Base-by-base conservation (phyloP, 371 early-diverging fungal genomes). In the Zychaea mexicana region DNA sequence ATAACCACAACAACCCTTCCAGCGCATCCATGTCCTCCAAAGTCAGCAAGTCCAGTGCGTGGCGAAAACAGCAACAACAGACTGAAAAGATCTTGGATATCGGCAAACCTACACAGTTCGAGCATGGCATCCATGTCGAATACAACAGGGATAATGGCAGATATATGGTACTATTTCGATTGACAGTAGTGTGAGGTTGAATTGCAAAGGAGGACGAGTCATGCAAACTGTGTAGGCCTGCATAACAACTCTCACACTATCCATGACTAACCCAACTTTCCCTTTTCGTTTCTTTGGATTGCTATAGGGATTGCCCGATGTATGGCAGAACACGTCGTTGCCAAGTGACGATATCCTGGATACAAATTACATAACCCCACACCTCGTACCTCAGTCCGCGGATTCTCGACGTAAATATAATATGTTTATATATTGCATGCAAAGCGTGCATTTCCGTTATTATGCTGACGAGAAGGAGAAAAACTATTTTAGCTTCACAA, bases 101-200 rank as follows among this genome's bases (percentile, higher is more conserved):
- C 33, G 79, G 88, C 33, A 82, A 83, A 36, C 88, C 88, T 9
- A 88, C 88, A 1, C 81, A 84, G 57, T 79, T 88, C 49, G 87
- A 88, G 61, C 88, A 88, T 57, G 87, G 88, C 13, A 85, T 88
- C 67, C 88, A 88, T 75, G 86, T 88, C 7, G 88, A 86, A 49
- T 88, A 81, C 63, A 82, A 88, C 60, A 71, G 68, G 46, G 77
- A 84, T 27, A 82, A 81, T 58, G 86, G 87, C 36, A 83, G 84
- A 70, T 88, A 79, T 53, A 85, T 86, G 87, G 88, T 82, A 74
- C 67, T 26, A 47, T 42, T 4, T n/a, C 3, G 17, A 12, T 47
- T 60, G 15, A 10, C 1, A 21, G 17, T 46, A 33, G 15, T 21
- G 10, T 39, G 26, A 46, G 26, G 17, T 15, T 15, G 9, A 39